These are phyloP conservation scores for Cystobasidium ongulense DNA, from an alignment of 768 basidiomycete genomes.

Conservation along the genomic window DNA sequence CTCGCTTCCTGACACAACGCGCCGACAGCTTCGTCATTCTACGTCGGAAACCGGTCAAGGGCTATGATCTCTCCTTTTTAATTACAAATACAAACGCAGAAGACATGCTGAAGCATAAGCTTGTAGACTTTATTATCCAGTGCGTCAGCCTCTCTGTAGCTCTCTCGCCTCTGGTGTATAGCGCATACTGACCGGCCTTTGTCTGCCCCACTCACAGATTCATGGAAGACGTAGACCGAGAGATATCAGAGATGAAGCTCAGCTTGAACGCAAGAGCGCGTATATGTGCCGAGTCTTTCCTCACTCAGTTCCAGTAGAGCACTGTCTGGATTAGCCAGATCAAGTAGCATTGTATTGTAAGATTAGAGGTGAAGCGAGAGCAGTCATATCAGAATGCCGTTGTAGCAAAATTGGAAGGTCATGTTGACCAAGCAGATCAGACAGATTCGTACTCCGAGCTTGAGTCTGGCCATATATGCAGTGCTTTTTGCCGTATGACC, in stretches of 20 bases:
- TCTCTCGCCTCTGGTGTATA: not conserved
- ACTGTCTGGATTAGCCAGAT: not conserved
- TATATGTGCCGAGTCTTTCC: slow-evolving; percentile 70
- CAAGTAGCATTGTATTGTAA: not conserved
- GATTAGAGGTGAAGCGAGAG: not conserved
- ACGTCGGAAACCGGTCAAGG: slow-evolving; percentile 90
- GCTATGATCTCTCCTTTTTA: slow-evolving; percentile 96
- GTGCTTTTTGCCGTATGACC: too few relatives aligned
- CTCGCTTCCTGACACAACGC: slow-evolving; percentile 96
- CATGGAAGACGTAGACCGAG: slow-evolving; percentile 76
- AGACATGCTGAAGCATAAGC: slow-evolving; percentile 98
- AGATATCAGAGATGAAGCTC: slow-evolving; percentile 99
- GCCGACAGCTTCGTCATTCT: slow-evolving; percentile 96
- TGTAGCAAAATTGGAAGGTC: too few relatives aligned
- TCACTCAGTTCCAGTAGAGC: slow-evolving; percentile 28
- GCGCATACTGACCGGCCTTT: slow-evolving; percentile 10
- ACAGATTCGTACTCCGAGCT: too few relatives aligned
- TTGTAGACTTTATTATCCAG: slow-evolving; percentile 99
- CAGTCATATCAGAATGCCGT: too few relatives aligned
- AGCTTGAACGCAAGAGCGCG: slow-evolving; percentile 91
- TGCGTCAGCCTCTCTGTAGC: slow-evolving; percentile 43
- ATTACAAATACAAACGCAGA: slow-evolving; percentile 95
- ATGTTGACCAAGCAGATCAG: too few relatives aligned
- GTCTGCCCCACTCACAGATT: slow-evolving; percentile 32
- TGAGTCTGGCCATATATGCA: too few relatives aligned